phyloP scores from a whole-genome alignment of 2,329 filamentous ascomycete species.

The Xylaria sp. region DNA sequence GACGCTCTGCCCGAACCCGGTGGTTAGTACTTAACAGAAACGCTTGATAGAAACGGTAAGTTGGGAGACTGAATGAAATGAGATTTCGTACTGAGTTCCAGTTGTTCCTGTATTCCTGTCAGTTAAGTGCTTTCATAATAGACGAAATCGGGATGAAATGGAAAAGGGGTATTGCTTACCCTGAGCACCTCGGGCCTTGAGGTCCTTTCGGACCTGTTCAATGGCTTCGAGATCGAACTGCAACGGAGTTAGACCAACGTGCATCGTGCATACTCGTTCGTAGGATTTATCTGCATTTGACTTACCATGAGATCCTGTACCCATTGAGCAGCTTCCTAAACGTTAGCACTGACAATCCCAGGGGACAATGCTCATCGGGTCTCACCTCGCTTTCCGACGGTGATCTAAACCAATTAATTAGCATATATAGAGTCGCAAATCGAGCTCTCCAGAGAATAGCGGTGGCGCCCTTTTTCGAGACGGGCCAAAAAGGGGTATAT shows the following conservation, averaged over 20 bases:
- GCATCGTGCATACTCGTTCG: not conserved
- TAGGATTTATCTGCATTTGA: not conserved
- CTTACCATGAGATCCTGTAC: slow-evolving; percentile 50
- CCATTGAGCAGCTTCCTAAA: slow-evolving; percentile 65
- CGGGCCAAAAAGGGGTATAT: not conserved
- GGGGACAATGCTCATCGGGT: not conserved
- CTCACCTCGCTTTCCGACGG: slow-evolving; percentile 17
- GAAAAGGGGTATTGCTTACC: slow-evolving; percentile 15
- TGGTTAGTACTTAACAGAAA: not conserved
- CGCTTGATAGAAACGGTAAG: not conserved
- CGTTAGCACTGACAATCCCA: slow-evolving; percentile 39
- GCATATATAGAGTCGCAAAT: not conserved
- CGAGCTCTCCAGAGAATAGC: no score
- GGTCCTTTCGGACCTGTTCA: slow-evolving; percentile 60
- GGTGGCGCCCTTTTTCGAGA: not conserved
- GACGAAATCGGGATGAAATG: not conserved
- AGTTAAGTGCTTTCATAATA: slow-evolving; percentile 2
- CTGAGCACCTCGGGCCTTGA: slow-evolving; percentile 58
- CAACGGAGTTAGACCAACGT: slow-evolving; percentile 33
- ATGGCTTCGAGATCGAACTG: slow-evolving; percentile 71
- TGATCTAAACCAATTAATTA: slow-evolving; percentile 12
- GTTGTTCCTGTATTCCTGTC: slow-evolving; percentile 21
- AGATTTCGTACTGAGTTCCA: slow-evolving; percentile 14
- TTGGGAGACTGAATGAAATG: no score
- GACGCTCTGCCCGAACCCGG: slow-evolving; percentile 8